phyloP scores from a whole-genome alignment of 176 grass and related monocot genomes.

The Cenchrus fungigraminus region DNA sequence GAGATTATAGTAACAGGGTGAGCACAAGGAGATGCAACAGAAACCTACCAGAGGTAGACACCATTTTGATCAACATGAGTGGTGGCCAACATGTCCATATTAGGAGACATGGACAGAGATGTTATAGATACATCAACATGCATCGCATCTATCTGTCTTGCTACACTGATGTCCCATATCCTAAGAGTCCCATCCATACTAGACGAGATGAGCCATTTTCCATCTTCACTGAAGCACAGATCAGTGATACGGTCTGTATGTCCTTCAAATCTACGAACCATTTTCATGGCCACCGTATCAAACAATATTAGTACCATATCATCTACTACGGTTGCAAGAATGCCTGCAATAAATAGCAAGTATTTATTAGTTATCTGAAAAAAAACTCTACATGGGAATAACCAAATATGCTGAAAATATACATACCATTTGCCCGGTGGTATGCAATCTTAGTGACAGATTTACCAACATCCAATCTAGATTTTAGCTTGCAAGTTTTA shows the following conservation, averaged over 20 bases:
- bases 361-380: constrained; percentile 32
- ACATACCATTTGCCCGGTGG: constrained; percentile 80
- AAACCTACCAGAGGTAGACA: constrained; percentile 91
- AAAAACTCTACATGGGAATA: constrained; percentile 22
- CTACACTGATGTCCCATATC: constrained; percentile 97
- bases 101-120: constrained; percentile 78
- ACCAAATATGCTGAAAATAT: constrained; percentile 26
- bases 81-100: constrained; percentile 94
- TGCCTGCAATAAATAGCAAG: constrained; percentile 67
- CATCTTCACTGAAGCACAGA: constrained; percentile 94
- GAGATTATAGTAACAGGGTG: not conserved
- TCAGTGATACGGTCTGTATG: constrained; percentile 91
- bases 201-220: constrained; percentile 93
- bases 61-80: constrained; percentile 99
- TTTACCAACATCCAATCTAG: constrained; percentile 72
- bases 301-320: constrained; percentile 82
- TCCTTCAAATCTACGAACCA: constrained; percentile 91
- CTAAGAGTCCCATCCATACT: constrained; percentile 95
- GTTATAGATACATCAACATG: constrained; percentile 80
- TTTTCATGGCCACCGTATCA: constrained; percentile 67
- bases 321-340: constrained; percentile 81
- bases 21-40: constrained; percentile 22
- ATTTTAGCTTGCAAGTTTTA: constrained; percentile 72
- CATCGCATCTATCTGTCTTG: constrained; percentile 96
- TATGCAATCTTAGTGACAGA: constrained; percentile 85